Evolutionary conservation across 1,284 basidiomycete genomes (phyloP).

Genomic region (Xerocomus amazonicus): DNA sequence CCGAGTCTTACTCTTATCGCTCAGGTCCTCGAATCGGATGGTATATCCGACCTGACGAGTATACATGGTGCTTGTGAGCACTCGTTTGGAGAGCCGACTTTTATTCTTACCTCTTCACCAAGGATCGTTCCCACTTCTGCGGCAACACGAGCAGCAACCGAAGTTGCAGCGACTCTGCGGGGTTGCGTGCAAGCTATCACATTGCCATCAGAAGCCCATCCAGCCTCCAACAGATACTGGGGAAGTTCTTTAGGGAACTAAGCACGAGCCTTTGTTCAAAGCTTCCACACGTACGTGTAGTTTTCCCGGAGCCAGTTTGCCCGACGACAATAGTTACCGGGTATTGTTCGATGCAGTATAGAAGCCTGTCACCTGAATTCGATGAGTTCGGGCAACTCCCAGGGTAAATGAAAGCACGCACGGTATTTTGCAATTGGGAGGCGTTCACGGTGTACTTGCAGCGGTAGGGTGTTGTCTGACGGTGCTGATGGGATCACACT

Average conservation of each 20-base stretch:
- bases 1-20: constrained; percentile 75
- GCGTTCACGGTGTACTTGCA: constrained; percentile 73
- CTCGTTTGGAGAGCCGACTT: background rate
- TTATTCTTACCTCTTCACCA: constrained; percentile 80
- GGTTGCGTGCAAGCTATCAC: constrained; percentile 93
- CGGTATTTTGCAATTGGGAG: constrained; percentile 90
- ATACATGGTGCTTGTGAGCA: background rate
- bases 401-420: constrained; percentile 33
- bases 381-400: background rate
- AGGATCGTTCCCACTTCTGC: constrained; percentile 82
- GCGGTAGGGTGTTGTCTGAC: constrained; percentile 51
- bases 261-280: background rate
- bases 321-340: constrained; percentile 88
- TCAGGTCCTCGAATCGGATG: constrained; percentile 95
- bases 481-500: constrained; percentile 65
- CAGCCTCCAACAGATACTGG: constrained; percentile 88
- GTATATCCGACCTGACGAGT: constrained; percentile 84
- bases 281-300: constrained; percentile 71
- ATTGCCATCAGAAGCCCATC: constrained; percentile 79
- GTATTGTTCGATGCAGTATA: constrained; percentile 82
- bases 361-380: constrained; percentile 62
- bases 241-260: constrained; percentile 69
- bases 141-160: constrained; percentile 88
- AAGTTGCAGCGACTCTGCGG: constrained; percentile 91
- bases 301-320: constrained; percentile 97